Percentiles rank a stretch among this genome's conserved stretches.
Conservation (phyloP, 257 asterid species). For the Solanum gandarillasii region DNA sequence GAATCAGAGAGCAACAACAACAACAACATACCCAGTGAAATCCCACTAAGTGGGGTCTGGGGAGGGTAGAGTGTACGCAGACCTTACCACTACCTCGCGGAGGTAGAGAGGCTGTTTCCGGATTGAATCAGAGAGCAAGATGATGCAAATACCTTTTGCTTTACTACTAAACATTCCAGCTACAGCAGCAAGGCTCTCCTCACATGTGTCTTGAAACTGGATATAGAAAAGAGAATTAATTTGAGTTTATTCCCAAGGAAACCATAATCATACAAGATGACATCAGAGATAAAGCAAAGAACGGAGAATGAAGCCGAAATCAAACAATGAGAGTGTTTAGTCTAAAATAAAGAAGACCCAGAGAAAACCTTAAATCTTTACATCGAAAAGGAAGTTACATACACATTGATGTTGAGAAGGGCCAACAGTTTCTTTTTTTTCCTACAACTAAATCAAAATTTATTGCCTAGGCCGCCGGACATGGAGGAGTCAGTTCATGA, state of each 20-base stretch:
- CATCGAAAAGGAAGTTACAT: not conserved
- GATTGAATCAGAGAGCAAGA: not conserved
- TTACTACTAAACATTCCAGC: slow-evolving; percentile 99
- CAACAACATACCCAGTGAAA: no score
- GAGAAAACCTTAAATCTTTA: not conserved
- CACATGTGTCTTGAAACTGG: slow-evolving; percentile 87
- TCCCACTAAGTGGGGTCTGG: no score
- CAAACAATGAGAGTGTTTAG: not conserved
- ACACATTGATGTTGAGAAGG: not conserved
- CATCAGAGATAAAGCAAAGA: not conserved
- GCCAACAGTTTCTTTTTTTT: not conserved
- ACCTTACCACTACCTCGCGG: no score
- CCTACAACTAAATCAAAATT: not conserved
- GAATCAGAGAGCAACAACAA: not conserved
- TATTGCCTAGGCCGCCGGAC: not conserved
- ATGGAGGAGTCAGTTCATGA: not conserved
- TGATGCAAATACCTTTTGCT: slow-evolving; percentile 67
- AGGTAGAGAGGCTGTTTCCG: no score
- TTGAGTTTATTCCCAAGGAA: not conserved
- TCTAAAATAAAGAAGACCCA: not conserved
- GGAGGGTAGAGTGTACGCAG: no score
- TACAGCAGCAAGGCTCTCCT: slow-evolving; percentile 98
- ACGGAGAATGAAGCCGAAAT: not conserved
- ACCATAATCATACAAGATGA: not conserved
- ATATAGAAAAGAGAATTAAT: slow-evolving; percentile 11